Percentiles rank a stretch among this genome's conserved stretches.
phyloP scores from a whole-genome alignment of 1,284 basidiomycete genomes.

The Leccinum griseonigrum region DNA sequence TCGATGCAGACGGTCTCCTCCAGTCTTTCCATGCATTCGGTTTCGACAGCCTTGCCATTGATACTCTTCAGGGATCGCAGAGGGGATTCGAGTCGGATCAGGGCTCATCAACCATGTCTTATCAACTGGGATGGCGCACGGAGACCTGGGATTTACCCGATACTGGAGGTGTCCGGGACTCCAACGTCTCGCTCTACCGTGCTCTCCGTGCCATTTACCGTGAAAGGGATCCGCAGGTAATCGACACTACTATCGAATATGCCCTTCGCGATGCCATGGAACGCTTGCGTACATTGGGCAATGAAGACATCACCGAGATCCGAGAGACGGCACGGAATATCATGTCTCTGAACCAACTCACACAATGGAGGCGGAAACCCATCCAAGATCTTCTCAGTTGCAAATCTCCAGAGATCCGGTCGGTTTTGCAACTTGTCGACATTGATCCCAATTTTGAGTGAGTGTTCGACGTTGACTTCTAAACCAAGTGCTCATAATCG shows the following conservation, averaged over 20 bases:
- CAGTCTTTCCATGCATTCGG: slow-evolving; percentile 85
- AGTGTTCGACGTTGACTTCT: slow-evolving; percentile 19
- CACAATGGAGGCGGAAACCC: slow-evolving; percentile 47
- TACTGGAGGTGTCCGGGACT: slow-evolving; percentile 38
- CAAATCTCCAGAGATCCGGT: slow-evolving; percentile 34
- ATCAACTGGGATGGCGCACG: slow-evolving; percentile 86
- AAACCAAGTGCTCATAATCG: slow-evolving; percentile 13
- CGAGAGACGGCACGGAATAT: slow-evolving; percentile 64
- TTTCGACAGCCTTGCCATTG: slow-evolving; percentile 78
- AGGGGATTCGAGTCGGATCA: slow-evolving; percentile 34
- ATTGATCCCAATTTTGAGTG: slow-evolving; percentile 68
- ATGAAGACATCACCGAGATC: slow-evolving; percentile 78
- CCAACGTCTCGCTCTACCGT: slow-evolving; percentile 69
- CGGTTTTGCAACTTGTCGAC: slow-evolving; percentile 45
- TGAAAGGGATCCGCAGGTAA: slow-evolving; percentile 54
- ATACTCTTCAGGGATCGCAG: slow-evolving; percentile 48
- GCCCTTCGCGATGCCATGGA: slow-evolving; percentile 62
- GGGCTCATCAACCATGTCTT: slow-evolving; percentile 54
- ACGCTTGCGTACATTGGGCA: slow-evolving; percentile 62
- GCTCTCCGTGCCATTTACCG: slow-evolving; percentile 78
- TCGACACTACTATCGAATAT: slow-evolving; percentile 48
- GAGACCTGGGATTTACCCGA: slow-evolving; percentile 92
- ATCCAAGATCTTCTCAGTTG: slow-evolving; percentile 39
- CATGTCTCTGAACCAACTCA: slow-evolving; percentile 77
- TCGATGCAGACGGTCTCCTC: slow-evolving; percentile 57